Evolutionary conservation across 176 grass and related monocot genomes (phyloP).

Genomic region (Lolium rigidum): DNA sequence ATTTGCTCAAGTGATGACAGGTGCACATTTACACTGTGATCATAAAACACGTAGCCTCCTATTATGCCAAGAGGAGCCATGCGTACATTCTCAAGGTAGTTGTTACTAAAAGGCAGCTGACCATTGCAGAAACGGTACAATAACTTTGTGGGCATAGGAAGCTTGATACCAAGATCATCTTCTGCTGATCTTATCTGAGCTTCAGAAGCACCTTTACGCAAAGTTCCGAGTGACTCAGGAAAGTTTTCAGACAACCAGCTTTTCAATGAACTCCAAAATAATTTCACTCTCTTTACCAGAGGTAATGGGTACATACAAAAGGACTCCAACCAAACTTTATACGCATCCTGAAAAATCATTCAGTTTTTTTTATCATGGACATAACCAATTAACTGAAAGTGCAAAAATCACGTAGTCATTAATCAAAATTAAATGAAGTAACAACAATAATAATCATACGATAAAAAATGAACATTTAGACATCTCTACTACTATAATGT

Average conservation of each 20-base stretch:
- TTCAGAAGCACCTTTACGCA: slow-evolving; percentile 81
- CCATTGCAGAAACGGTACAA: slow-evolving; percentile 95
- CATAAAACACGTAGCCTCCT: slow-evolving; percentile 83
- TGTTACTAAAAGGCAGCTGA: slow-evolving; percentile 55
- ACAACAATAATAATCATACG: background rate
- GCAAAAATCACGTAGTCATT: background rate
- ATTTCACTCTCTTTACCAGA: slow-evolving; percentile 87
- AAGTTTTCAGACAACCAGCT: slow-evolving; percentile 85
- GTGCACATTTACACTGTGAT: slow-evolving; percentile 71
- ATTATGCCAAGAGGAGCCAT: slow-evolving; percentile 68
- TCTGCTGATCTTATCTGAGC: slow-evolving; percentile 67
- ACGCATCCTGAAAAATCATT: slow-evolving; percentile 68
- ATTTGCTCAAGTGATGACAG: slow-evolving; percentile 74
- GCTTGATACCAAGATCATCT: slow-evolving; percentile 67
- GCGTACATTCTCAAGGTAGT: slow-evolving; percentile 20
- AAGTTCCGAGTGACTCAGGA: slow-evolving; percentile 74
- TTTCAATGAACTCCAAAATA: slow-evolving; percentile 74
- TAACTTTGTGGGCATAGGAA: slow-evolving; percentile 82
- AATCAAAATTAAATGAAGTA: slow-evolving; percentile 30
- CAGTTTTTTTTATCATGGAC: slow-evolving; percentile 23
- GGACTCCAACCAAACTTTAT: slow-evolving; percentile 80
- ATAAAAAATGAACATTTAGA: background rate
- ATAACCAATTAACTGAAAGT: background rate
- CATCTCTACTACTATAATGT: background rate
- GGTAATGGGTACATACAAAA: slow-evolving; percentile 84